Conservation (phyloP, 352 stramenopile genomes). For the Ophiocytium majus region DNA sequence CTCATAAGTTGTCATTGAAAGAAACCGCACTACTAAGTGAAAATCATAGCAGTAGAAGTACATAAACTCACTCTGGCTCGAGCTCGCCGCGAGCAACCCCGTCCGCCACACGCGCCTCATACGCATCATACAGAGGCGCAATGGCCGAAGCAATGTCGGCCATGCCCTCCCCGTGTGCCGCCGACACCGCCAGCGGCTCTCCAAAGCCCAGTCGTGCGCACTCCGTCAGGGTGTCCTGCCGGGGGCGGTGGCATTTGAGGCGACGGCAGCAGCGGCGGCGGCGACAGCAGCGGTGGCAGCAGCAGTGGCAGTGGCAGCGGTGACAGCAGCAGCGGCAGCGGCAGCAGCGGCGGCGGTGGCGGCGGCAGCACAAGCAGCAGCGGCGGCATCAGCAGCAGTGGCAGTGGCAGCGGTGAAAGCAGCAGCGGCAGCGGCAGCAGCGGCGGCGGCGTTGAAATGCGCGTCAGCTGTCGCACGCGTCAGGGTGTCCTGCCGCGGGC, state of each 20-base stretch:
- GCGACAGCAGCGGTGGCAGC: too few species aligned
- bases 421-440: background rate
- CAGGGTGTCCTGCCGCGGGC: too few species aligned
- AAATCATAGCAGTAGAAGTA: too few species aligned
- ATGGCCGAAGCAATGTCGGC: conserved; percentile 55
- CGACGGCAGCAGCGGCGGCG: background rate
- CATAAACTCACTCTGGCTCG: conserved; percentile 8
- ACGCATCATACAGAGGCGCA: conserved; percentile 44
- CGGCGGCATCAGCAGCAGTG: background rate
- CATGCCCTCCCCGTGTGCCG: conserved; percentile 63
- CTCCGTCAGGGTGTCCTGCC: background rate
- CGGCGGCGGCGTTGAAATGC: too few species aligned
- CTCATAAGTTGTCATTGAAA: too few species aligned
- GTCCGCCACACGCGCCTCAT: conserved; percentile 32
- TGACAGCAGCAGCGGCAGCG: background rate
- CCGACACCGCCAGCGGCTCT: conserved; percentile 63
- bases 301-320: too few species aligned
- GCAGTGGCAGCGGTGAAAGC: too few species aligned
- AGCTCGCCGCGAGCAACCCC: conserved; percentile 17
- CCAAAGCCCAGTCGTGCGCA: conserved; percentile 59
- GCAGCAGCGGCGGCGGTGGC: background rate
- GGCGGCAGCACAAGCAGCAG: background rate
- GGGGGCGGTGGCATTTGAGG: too few species aligned
- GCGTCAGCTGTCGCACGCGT: too few species aligned
- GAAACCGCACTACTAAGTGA: too few species aligned